Evolutionary conservation across 1,139 yeast species (phyloP), one percentile per base, ranked within the genome.

Genomic region (Nakaseomyces sp.): DNA sequence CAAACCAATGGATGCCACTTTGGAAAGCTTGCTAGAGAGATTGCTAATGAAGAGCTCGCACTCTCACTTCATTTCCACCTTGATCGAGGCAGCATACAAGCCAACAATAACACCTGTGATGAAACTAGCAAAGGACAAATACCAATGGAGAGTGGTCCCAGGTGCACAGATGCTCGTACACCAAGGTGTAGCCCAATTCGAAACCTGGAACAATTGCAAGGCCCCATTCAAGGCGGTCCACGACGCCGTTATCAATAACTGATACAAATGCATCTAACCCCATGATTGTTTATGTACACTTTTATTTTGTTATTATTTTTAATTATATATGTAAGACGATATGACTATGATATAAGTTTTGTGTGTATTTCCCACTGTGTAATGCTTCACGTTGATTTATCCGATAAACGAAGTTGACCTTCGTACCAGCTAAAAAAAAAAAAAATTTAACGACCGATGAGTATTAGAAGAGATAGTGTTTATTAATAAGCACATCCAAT

Each of bases 41-140:
- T 58, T 78, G 28, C 70, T 86, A 51, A 50, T 65, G 35, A 70
- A 66, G 43, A 50, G 53, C 3, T 45, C 54, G 5, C 50, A 47
- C 16, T 60, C 63, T 12, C 68, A 70, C 0, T 69, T 72, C 47
- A 61, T 64, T 3, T 81, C 85, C 19, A 70, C 77, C 5, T 69
- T 91, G 39, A 67, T 91, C 45, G 98, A 91, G 56, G 96, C 96
- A 31, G 94, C 96, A 18, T 91, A 91, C 69, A 87, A 86, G 63
- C 97, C 97, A 16, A 68, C 76, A 32, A 71, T 80, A 12, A 89
- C 97, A 0, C 93, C 94, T 7, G 70, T 89, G 45, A 88, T 89
- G 95, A 69, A 70, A 56, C 61, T 84, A 37, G 95, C 96, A 2
- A 60, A 63, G 36, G 75, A 74, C 37, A 69, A 74, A 53, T 74